Conservation (phyloP, 2,329 filamentous ascomycete species). For the Diaporthe destruens region DNA sequence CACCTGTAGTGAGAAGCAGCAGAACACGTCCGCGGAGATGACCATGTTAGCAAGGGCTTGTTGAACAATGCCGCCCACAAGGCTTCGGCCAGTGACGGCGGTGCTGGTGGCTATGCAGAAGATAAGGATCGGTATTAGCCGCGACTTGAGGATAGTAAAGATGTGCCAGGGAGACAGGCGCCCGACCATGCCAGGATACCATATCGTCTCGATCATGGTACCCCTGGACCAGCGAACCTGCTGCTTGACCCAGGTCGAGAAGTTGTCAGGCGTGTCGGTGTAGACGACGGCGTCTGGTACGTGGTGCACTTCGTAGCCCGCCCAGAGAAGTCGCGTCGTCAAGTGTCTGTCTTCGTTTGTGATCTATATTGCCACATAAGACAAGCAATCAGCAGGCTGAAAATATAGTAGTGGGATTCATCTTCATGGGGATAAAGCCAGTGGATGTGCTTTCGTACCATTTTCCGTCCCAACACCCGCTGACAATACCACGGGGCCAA, state of each 20-base stretch:
- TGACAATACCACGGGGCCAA: conserved; percentile 22
- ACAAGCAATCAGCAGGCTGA: not conserved
- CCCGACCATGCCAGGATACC: conserved; percentile 18
- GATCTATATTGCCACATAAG: not conserved
- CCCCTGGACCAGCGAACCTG: conserved; percentile 30
- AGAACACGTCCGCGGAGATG: conserved; percentile 4
- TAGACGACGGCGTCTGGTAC: conserved; percentile 11
- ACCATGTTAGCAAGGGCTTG: not conserved
- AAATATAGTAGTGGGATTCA: too few relatives aligned
- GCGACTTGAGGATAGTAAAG: conserved; percentile 25
- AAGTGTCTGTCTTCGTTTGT: conserved; percentile 34
- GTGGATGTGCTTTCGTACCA: not conserved
- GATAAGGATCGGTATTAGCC: conserved; percentile 1
- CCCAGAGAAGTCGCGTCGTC: conserved; percentile 13
- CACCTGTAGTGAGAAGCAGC: conserved; percentile 23
- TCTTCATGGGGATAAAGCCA: too few relatives aligned
- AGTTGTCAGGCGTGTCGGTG: conserved; percentile 26
- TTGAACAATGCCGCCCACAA: not conserved
- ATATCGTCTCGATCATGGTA: conserved; percentile 27
- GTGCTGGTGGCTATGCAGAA: conserved; percentile 12
- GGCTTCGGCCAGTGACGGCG: not conserved
- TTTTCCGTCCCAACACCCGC: conserved; percentile 11
- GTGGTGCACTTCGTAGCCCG: conserved; percentile 26
- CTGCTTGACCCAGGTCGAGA: conserved; percentile 23
- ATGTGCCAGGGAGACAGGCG: conserved; percentile 29